These are phyloP conservation scores for Cenchrus purpureus DNA, from an alignment of 176 grass and related monocot genomes.

Conservation along the genomic window DNA sequence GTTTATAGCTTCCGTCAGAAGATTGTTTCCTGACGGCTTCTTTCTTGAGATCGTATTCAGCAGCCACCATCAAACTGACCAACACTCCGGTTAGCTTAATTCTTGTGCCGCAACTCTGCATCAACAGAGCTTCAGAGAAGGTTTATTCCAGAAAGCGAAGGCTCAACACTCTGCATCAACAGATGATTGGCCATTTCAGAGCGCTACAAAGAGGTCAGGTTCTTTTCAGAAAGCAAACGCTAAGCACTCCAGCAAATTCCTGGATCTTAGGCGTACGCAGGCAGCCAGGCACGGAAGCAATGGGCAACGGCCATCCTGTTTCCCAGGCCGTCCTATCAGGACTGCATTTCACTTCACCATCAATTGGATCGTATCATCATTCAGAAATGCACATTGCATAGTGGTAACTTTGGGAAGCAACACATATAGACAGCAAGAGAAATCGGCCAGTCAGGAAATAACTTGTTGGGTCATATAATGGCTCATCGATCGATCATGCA, in stretches of 20 bases:
- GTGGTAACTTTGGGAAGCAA: neutral
- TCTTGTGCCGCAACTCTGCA: neutral
- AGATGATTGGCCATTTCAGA: neutral
- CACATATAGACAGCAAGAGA: conserved; percentile 25
- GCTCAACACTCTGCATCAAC: neutral
- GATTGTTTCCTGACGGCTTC: neutral
- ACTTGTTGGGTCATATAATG: conserved; percentile 22
- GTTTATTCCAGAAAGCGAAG: neutral
- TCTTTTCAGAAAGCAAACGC: neutral
- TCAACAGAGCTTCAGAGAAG: neutral
- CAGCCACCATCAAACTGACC: neutral
- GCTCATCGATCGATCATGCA: conserved; percentile 15
- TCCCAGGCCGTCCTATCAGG: neutral
- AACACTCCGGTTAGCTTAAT: neutral
- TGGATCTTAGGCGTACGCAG: neutral
- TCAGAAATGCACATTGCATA: neutral
- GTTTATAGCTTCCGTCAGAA: too few species aligned
- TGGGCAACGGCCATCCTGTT: neutral
- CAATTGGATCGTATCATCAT: neutral
- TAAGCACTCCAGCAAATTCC: neutral
- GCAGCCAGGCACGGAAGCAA: neutral
- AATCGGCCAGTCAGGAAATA: conserved; percentile 3
- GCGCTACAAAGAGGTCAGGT: neutral
- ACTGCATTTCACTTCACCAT: neutral
- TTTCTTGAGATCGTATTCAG: neutral